Evolutionary conservation across 2,329 filamentous ascomycete genomes (phyloP).

Genomic region (Nakataea oryzae): DNA sequence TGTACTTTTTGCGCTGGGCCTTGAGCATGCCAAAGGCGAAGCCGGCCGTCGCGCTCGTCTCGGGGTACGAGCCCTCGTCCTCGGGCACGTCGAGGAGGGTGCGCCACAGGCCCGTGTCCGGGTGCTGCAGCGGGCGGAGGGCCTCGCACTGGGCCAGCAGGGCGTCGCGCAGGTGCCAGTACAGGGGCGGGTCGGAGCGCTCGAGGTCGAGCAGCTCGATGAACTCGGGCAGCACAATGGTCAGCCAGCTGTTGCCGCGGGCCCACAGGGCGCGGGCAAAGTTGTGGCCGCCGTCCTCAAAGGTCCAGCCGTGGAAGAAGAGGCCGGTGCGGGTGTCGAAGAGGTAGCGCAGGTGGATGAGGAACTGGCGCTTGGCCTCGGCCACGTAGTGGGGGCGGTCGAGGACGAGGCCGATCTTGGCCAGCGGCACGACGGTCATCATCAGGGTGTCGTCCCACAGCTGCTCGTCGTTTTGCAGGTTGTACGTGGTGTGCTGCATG

Average conservation of each 20-base stretch:
- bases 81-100: constrained; percentile 61
- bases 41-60: constrained; percentile 69
- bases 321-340: constrained; percentile 62
- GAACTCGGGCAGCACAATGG: constrained; percentile 75
- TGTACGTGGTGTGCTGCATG: constrained; percentile 69
- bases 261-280: constrained; percentile 49
- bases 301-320: constrained; percentile 78
- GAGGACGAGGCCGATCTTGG: constrained; percentile 67
- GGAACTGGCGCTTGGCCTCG: constrained; percentile 68
- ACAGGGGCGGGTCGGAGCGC: constrained; percentile 49
- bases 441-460: constrained; percentile 81
- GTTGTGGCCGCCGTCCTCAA: constrained; percentile 55
- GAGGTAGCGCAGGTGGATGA: constrained; percentile 69
- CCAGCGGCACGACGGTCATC: constrained; percentile 76
- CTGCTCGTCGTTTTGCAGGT: constrained; percentile 60
- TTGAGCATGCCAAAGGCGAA: constrained; percentile 76
- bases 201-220: constrained; percentile 59
- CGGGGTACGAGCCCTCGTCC: constrained; percentile 60
- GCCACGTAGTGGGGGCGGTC: constrained; percentile 62
- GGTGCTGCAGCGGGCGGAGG: constrained; percentile 46
- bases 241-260: constrained; percentile 62
- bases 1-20: constrained; percentile 58
- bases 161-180: constrained; percentile 47
- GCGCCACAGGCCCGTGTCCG: constrained; percentile 55
- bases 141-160: constrained; percentile 61